Conservation (phyloP, 225 moss, liverwort and hornwort genomes). For the Marchantia paleacea region DNA sequence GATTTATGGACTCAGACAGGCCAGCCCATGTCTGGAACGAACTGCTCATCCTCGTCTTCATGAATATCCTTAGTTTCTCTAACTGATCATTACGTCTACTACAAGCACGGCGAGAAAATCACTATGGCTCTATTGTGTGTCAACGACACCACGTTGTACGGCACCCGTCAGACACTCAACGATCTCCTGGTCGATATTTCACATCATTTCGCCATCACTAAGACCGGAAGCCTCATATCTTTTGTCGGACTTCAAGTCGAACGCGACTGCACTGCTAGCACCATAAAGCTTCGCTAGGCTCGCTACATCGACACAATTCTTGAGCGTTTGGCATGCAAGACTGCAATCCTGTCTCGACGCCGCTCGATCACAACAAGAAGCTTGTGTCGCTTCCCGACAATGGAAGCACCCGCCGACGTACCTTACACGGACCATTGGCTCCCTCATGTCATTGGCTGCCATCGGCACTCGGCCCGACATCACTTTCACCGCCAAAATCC, state of each 20-base stretch:
- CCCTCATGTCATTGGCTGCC: neutral
- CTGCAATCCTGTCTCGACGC: neutral
- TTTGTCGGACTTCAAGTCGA: neutral
- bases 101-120: neutral
- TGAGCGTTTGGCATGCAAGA: neutral
- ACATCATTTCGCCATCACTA: neutral
- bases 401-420: too few relatives aligned
- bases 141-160: neutral
- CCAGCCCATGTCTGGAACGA: neutral
- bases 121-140: neutral
- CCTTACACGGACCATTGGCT: too few relatives aligned
- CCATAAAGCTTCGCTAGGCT: neutral
- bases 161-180: neutral
- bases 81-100: too few relatives aligned
- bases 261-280: neutral
- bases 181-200: neutral
- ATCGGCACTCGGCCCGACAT: neutral
- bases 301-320: neutral
- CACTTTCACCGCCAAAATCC: neutral
- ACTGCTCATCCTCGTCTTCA: neutral
- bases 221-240: neutral
- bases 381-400: too few relatives aligned
- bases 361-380: neutral
- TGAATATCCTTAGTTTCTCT: neutral
- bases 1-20: constrained; percentile 10